Evolutionary conservation across 2,329 filamentous ascomycete genomes (phyloP).

Genomic region (Beauveria sp.): DNA sequence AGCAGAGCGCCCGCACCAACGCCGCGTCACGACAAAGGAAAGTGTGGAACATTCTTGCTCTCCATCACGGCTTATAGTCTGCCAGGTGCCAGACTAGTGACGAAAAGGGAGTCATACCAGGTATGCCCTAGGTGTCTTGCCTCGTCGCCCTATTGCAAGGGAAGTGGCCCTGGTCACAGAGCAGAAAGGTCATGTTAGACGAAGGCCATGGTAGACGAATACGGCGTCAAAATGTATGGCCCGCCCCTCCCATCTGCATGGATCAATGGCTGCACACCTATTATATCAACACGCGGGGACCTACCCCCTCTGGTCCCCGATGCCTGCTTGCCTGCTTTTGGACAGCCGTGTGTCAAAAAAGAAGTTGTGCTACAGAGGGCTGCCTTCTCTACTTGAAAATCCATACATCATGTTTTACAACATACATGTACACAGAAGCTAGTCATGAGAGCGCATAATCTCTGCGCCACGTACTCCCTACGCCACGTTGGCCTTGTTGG

Average conservation of each 20-base stretch:
- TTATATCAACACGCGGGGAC: no score
- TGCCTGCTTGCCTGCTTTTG: not conserved
- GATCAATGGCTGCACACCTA: not conserved
- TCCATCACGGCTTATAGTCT: not conserved
- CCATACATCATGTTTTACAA: not conserved
- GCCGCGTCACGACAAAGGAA: not conserved
- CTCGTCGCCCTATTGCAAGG: not conserved
- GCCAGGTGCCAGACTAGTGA: not conserved
- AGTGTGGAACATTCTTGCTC: not conserved
- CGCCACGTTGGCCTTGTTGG: not conserved
- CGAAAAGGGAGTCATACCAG: not conserved
- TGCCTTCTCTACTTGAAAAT: no score
- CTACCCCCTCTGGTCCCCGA: not conserved
- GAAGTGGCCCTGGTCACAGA: not conserved
- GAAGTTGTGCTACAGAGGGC: no score
- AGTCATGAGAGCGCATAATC: not conserved
- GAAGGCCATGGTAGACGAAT: not conserved
- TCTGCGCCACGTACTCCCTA: not conserved
- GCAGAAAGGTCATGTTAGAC: not conserved
- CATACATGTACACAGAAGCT: not conserved
- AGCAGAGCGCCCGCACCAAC: conserved; percentile 5
- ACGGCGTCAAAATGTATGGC: not conserved
- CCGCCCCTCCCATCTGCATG: not conserved
- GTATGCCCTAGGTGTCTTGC: no score
- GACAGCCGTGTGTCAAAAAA: not conserved